Conservation (phyloP, 352 stramenopile species). For the Thalassiosira hispida region DNA sequence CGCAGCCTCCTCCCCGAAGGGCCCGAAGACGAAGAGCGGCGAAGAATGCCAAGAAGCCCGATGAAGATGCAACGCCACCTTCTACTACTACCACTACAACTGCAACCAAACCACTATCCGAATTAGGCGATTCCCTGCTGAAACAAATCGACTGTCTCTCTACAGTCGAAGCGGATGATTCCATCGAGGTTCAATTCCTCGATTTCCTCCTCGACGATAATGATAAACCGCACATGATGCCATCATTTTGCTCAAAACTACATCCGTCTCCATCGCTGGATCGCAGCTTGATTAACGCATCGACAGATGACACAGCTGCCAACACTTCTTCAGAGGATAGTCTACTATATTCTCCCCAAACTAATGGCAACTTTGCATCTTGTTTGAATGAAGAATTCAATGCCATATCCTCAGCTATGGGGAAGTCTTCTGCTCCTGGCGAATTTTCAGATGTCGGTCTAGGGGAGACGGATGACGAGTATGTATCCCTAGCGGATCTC, state of each 20-base stretch:
- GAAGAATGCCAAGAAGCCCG: not conserved
- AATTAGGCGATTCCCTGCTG: not conserved
- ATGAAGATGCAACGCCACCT: not conserved
- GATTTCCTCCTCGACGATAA: not conserved
- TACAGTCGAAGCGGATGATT: not conserved
- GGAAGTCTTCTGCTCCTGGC: too few species aligned
- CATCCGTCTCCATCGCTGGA: not conserved
- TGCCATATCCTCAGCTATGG: too few species aligned
- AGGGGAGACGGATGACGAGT: not conserved
- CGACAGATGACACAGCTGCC: not conserved
- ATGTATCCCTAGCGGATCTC: not conserved
- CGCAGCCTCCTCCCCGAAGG: too few species aligned
- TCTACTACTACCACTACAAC: too few species aligned
- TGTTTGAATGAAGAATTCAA: too few species aligned
- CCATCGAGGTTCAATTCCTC: not conserved
- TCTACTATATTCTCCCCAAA: not conserved
- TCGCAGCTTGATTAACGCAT: not conserved
- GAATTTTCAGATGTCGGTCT: not conserved
- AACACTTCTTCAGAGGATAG: not conserved
- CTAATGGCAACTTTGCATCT: not conserved
- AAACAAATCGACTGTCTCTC: not conserved
- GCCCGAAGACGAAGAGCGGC: too few species aligned
- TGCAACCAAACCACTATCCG: not conserved
- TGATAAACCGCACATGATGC: not conserved
- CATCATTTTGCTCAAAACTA: not conserved